phyloP scores from a whole-genome alignment of 768 basidiomycete genomes.

The Kockovaella imperatae region DNA sequence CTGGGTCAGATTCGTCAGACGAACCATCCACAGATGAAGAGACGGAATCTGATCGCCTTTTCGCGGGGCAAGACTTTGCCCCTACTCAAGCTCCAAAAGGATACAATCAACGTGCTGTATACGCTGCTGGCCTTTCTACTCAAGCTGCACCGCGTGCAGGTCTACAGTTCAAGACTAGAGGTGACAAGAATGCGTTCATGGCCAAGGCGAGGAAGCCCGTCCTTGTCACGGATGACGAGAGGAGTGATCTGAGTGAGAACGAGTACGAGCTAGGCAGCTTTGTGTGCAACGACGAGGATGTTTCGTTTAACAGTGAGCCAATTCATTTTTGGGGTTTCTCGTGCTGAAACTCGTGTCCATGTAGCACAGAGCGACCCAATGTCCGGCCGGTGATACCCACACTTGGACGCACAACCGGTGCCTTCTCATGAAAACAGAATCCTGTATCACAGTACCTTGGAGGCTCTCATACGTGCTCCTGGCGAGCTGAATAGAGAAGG shows the following conservation, averaged over 20 bases:
- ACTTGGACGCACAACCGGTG: too few species aligned
- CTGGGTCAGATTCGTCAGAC: slow-evolving; percentile 25
- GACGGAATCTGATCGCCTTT: slow-evolving; percentile 31
- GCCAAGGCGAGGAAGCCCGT: slow-evolving; percentile 37
- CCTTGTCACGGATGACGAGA: slow-evolving; percentile 33
- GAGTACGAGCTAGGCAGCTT: slow-evolving; percentile 38
- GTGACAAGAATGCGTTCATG: slow-evolving; percentile 20
- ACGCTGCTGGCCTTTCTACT: slow-evolving; percentile 38
- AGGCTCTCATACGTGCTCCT: too few species aligned
- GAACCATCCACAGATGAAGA: slow-evolving; percentile 17
- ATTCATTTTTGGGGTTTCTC: neutral
- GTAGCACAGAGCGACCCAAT: slow-evolving; percentile 5
- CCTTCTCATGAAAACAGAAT: too few species aligned
- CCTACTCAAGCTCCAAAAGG: slow-evolving; percentile 45
- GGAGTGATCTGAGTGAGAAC: slow-evolving; percentile 23
- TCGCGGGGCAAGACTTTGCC: slow-evolving; percentile 40
- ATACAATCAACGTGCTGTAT: slow-evolving; percentile 42
- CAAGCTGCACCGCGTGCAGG: slow-evolving; percentile 26
- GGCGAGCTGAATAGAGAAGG: too few species aligned
- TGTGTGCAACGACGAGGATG: slow-evolving; percentile 34
- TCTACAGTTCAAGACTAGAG: slow-evolving; percentile 18
- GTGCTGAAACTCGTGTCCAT: neutral
- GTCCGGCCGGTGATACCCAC: neutral
- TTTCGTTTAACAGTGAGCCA: slow-evolving; percentile 23
- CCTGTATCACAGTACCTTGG: too few species aligned